Evolutionary conservation across 2,329 filamentous ascomycete species (phyloP).

Genomic region (Claviceps arundinis): DNA sequence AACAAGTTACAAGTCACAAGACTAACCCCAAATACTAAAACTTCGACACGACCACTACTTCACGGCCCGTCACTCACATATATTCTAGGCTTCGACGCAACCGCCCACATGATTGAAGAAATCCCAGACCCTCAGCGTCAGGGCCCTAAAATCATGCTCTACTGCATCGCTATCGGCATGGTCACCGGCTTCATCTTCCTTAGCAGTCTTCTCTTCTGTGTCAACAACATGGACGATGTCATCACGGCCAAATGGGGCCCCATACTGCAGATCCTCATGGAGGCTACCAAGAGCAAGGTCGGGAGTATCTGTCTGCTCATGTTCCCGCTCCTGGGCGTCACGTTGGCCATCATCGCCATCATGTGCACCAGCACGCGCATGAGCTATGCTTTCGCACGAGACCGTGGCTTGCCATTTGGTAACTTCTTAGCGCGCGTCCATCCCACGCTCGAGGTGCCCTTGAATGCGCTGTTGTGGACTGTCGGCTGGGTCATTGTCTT

Average conservation of each 20-base stretch:
- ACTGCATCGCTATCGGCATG: conserved; percentile 49
- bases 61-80: too few species aligned
- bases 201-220: conserved; percentile 49
- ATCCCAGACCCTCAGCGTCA: conserved; percentile 44
- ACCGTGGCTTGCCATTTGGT: conserved; percentile 54
- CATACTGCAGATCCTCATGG: conserved; percentile 49
- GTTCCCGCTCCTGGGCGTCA: conserved; percentile 39
- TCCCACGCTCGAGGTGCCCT: conserved; percentile 45
- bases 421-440: conserved; percentile 48
- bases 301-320: conserved; percentile 53
- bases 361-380: conserved; percentile 55
- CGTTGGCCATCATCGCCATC: conserved; percentile 50
- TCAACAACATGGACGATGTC: conserved; percentile 43
- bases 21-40: too few species aligned
- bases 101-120: conserved; percentile 41
- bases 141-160: conserved; percentile 54
- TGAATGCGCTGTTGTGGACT: conserved; percentile 54
- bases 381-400: conserved; percentile 52
- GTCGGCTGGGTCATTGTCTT: conserved; percentile 51
- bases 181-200: conserved; percentile 51
- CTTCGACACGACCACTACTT: too few species aligned
- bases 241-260: conserved; percentile 44
- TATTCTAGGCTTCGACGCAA: conserved; percentile 29
- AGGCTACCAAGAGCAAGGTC: conserved; percentile 48
- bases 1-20: too few species aligned